Evolutionary conservation across 768 basidiomycete species (phyloP), one percentile per base, ranked within the genome.

Genomic region (Russula sp.): DNA sequence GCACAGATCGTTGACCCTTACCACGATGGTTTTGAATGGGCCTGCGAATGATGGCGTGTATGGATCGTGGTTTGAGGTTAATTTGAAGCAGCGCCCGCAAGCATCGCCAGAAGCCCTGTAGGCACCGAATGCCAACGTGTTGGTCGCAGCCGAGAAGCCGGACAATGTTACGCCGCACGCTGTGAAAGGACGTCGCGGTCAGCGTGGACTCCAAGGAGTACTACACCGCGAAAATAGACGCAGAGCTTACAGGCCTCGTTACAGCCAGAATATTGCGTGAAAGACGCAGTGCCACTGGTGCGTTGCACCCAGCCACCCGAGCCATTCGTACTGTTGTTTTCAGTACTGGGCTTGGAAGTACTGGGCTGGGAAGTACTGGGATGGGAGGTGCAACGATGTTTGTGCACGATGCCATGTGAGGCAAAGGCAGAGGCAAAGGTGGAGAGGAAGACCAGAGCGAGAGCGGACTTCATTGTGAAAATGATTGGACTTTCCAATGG

Each of bases 51-150:
- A 63, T 1, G 83, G 82, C 22, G 81, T 80, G 75, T 74, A 84
- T 22, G 85, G 84, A 70, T 85, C 83, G 14, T 71, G 64, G 20
- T 71, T 76, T 42, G 78, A 82, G 1, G 83, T 82, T 62, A 85
- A 52, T 24, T 78, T 73, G 70, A 86, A 85, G 76, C 84, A 85
- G 46, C 84, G 81, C 18, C 84, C 84, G 65, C 84, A 86, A 14
- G 81, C 84, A 72, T 84, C 84, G 16, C 84, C 84, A 3, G 82
- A 73, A 13, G 83, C 83, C 0, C 73, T 30, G 0, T 83, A 50
- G 13, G 81, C 75, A 46, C 84, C 84, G 61, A 83, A 86, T 0
- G 83, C 73, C 24, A 84, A 77, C 72, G 84, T 82, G 71, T 77
- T 83, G 13, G 84, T 78, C 4, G 84, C 85, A 14, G 84, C 84